Conservation (phyloP, 768 basidiomycete species). For the Boletus pseudo-olivaceus region DNA sequence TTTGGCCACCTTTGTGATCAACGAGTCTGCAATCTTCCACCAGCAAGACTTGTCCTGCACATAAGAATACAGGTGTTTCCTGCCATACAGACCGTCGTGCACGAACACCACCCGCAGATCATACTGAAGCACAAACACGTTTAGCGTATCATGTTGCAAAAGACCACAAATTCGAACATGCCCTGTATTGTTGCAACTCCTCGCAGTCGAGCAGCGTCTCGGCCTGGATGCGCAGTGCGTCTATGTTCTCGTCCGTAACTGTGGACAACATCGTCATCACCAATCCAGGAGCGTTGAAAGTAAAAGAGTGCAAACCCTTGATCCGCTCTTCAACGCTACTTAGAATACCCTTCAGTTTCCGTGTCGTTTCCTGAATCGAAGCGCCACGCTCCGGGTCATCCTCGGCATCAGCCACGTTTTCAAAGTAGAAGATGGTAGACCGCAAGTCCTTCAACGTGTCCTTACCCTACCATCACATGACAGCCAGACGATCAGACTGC, state of each 20-base stretch:
- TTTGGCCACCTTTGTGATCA: constrained; percentile 55
- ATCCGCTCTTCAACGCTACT: constrained; percentile 50
- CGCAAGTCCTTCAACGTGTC: constrained; percentile 63
- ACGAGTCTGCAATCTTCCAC: constrained; percentile 79
- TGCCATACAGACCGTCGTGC: constrained; percentile 73
- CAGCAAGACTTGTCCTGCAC: constrained; percentile 59
- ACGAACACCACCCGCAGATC: constrained; percentile 76
- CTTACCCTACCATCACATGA: constrained; percentile 41
- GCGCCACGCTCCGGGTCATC: constrained; percentile 46
- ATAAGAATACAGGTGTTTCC: constrained; percentile 77
- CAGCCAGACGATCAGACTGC: not conserved
- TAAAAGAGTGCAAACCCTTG: constrained; percentile 39
- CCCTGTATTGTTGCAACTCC: constrained; percentile 61
- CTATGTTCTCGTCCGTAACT: constrained; percentile 55
- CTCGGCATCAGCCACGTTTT: constrained; percentile 53
- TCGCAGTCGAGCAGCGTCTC: constrained; percentile 54
- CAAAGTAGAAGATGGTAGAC: constrained; percentile 66
- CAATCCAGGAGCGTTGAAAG: not conserved
- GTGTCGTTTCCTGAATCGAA: constrained; percentile 40
- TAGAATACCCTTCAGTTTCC: constrained; percentile 53
- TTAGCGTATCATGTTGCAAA: not conserved
- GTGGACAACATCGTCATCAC: not conserved
- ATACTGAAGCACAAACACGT: constrained; percentile 47
- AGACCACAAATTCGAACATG: constrained; percentile 25
- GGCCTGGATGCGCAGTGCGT: constrained; percentile 41